A percentile compares a stretch with the other conserved stretches of the same genome.
phyloP scores from a whole-genome alignment of 1,284 basidiomycete species.

The Fomitopsis betulina region DNA sequence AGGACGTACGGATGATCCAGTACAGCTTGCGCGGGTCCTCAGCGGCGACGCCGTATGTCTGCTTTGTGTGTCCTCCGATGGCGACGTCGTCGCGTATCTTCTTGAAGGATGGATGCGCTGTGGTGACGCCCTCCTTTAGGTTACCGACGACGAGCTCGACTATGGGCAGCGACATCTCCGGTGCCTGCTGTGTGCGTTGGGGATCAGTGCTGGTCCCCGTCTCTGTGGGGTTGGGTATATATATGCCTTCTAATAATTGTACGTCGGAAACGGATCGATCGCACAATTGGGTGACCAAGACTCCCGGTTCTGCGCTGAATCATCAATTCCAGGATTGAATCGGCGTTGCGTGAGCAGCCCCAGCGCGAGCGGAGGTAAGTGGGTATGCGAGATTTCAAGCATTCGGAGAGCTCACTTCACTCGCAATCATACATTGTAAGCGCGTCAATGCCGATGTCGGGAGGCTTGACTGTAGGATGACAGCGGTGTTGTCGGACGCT shows the following conservation, averaged over 20 bases:
- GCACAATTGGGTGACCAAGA: neutral
- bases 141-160: neutral
- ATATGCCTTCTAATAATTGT: neutral
- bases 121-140: neutral
- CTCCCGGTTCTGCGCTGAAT: neutral
- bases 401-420: neutral
- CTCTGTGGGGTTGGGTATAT: too few relatives aligned
- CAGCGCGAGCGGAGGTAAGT: neutral
- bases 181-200: neutral
- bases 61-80: neutral
- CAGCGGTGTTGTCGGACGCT: too few relatives aligned
- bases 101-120: neutral
- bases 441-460: too few relatives aligned
- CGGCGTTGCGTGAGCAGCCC: neutral
- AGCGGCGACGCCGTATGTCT: neutral
- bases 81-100: neutral
- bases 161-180: neutral
- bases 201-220: too few relatives aligned
- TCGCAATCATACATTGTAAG: neutral
- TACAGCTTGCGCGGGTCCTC: neutral
- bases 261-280: neutral
- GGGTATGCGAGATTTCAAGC: neutral
- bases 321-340: neutral
- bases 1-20: neutral
- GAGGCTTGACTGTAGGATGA: too few relatives aligned